phyloP scores from a whole-genome alignment of 768 basidiomycete genomes.

The Lanmaoa pseudosensibilis region DNA sequence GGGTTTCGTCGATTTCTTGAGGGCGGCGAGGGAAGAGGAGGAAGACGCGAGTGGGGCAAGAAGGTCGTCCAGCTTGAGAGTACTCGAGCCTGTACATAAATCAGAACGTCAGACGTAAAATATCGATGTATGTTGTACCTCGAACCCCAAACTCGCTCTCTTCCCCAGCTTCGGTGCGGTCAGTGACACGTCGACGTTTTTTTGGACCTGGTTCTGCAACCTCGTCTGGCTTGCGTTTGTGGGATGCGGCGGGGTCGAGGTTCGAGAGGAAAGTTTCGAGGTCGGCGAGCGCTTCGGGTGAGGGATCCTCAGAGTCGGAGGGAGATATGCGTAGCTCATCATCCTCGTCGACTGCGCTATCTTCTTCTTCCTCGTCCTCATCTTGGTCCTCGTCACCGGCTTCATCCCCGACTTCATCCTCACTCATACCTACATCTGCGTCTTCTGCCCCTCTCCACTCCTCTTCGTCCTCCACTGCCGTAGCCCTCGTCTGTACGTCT shows the following conservation, averaged over 20 bases:
- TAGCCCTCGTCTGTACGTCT: constrained; percentile 50
- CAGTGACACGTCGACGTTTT: constrained; percentile 62
- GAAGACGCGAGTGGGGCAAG: constrained; percentile 69
- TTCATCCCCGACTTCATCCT: constrained; percentile 38
- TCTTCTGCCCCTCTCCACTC: constrained; percentile 25
- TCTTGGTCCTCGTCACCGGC: constrained; percentile 17
- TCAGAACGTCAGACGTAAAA: constrained; percentile 1
- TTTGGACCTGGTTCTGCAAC: constrained; percentile 31
- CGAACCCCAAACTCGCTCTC: constrained; percentile 79
- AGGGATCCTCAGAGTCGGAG: constrained; percentile 48
- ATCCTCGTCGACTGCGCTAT: constrained; percentile 30
- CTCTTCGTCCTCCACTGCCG: constrained; percentile 43
- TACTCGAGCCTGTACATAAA: constrained; percentile 32
- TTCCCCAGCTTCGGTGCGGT: constrained; percentile 74
- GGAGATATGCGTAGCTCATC: constrained; percentile 50
- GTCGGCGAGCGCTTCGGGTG: constrained; percentile 61
- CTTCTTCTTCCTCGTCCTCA: constrained; percentile 32
- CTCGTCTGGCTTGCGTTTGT: constrained; percentile 53
- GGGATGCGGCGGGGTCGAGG: constrained; percentile 53
- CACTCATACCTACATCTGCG: constrained; percentile 34
- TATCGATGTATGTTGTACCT: constrained; percentile 34
- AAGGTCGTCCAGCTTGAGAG: constrained; percentile 70
- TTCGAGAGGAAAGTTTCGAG: constrained; percentile 71
- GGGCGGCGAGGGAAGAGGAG: constrained; percentile 56
- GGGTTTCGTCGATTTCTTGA: constrained; percentile 70